Percentiles rank a stretch among this genome's conserved stretches.
These are phyloP conservation scores for Scortechinia acanthostroma DNA, from an alignment of 2,329 filamentous ascomycete species.

Conservation along the genomic window DNA sequence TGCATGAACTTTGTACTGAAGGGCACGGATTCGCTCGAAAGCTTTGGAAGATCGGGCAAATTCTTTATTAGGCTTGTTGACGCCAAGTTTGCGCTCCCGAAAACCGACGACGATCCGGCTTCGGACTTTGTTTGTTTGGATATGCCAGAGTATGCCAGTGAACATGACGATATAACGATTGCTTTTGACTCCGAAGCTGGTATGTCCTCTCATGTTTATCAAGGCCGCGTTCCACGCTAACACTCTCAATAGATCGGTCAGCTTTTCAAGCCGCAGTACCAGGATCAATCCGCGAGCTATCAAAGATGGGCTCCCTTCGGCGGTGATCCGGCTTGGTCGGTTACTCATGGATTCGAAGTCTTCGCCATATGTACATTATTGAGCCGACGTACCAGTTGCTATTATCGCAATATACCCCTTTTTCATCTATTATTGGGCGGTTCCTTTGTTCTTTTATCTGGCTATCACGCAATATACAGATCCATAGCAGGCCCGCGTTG, in stretches of 20 bases:
- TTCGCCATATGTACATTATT: too few relatives aligned
- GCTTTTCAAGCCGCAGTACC: neutral
- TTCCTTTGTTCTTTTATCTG: too few relatives aligned
- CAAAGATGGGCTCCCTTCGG: neutral
- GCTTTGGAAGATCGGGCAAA: constrained; percentile 30
- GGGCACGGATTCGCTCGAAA: constrained; percentile 47
- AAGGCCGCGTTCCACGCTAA: neutral
- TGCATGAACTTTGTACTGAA: constrained; percentile 55
- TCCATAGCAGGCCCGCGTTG: too few relatives aligned
- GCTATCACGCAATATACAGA: too few relatives aligned
- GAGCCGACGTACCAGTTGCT: too few relatives aligned
- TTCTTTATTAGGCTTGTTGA: constrained; percentile 47
- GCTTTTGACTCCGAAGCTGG: constrained; percentile 46
- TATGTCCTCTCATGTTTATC: constrained; percentile 18
- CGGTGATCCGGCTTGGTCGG: neutral
- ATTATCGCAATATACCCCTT: too few relatives aligned
- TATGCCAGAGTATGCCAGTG: constrained; percentile 53
- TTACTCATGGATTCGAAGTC: neutral
- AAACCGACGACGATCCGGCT: constrained; percentile 32
- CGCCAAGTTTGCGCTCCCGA: constrained; percentile 52
- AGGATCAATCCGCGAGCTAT: neutral
- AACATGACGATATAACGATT: constrained; percentile 55
- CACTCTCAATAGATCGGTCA: neutral
- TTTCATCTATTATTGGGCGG: too few relatives aligned
- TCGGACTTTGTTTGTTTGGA: constrained; percentile 49